Percentiles rank a stretch among this genome's conserved stretches.
Evolutionary conservation across 2,329 filamentous ascomycete genomes (phyloP).

Genomic region (Sporothrix luriei): DNA sequence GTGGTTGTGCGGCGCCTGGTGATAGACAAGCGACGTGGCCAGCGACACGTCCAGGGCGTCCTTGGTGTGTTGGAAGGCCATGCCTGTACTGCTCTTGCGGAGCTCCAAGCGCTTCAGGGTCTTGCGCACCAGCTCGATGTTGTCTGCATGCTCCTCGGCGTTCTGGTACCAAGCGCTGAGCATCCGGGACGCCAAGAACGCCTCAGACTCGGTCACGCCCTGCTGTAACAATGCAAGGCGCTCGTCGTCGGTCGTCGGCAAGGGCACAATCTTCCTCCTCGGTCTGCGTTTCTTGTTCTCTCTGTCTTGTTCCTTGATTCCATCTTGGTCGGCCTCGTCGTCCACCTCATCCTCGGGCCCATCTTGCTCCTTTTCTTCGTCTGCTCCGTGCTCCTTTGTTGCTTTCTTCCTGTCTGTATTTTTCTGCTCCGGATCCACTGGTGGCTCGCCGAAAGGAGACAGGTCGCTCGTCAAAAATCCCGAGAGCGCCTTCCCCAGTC

Average conservation of each 20-base stretch:
- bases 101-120: slow-evolving; percentile 63
- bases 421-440: slow-evolving; percentile 32
- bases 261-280: slow-evolving; percentile 39
- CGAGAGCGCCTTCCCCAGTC: slow-evolving; percentile 77
- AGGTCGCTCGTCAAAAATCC: slow-evolving; percentile 81
- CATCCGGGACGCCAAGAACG: slow-evolving; percentile 79
- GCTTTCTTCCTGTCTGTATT: slow-evolving; percentile 34
- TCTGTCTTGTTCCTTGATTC: slow-evolving; percentile 39
- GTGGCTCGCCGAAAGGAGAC: slow-evolving; percentile 69
- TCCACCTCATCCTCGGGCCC: background rate
- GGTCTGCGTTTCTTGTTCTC: slow-evolving; percentile 1
- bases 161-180: slow-evolving; percentile 81
- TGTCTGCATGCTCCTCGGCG: slow-evolving; percentile 81
- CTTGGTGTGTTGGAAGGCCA: slow-evolving; percentile 67
- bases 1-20: slow-evolving; percentile 88
- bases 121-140: slow-evolving; percentile 76
- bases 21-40: slow-evolving; percentile 84
- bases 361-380: background rate
- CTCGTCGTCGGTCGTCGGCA: slow-evolving; percentile 72
- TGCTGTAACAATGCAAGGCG: slow-evolving; percentile 79
- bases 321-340: background rate
- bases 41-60: slow-evolving; percentile 78
- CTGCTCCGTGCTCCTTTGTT: slow-evolving; percentile 28
- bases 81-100: slow-evolving; percentile 67
- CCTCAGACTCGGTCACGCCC: slow-evolving; percentile 67